Base-by-base conservation (phyloP, 495 filamentous ascomycete species). In the Aspergillus cristatus region DNA sequence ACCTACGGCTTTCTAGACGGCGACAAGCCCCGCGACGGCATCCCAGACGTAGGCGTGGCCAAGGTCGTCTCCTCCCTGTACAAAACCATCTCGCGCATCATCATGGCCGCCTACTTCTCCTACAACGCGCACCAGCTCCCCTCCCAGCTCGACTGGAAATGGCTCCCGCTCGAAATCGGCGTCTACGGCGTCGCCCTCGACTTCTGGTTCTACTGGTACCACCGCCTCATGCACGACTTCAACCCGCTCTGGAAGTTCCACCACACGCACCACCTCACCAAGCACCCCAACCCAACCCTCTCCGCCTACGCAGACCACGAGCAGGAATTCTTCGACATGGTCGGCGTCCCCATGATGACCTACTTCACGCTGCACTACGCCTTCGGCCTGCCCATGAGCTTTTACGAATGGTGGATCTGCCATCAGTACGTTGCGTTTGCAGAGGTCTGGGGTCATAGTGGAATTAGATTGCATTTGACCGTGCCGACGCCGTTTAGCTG, bases 151-250 rank as follows among this genome's bases (percentile, higher is more conserved):
- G 53, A 43, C 32, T 60, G 52, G 38, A 36, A 32, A 33, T 54
- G 55, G 51, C 45, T 63, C 1, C 47, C 50, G 0, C 47, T 62
- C 0, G 58, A 64, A 25, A 41, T 44, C 14, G 56, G 60, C 0
- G 38, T 64, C 0, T 62, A 64, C 36, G 56, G 58, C 2, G 50
- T 64, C 28, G 53, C 58, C 35, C 53, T 64, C 26, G 60, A 64
- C 42, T 63, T 63, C 46, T 63, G 60, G 60, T 63, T 64, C 45
- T 63, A 63, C 42, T 62, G 58, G 56, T 60, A 62, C 41, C 60
- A 64, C 32, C 58, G 60, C 1, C 8, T 53, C 6, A 60, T 60
- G 54, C 60, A 64, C 28, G 58, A 60, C 14, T 32, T 57, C 12
- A 49, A 35, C 29, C 35, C 35, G 0, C 51, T 64, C 3, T 64